Evolutionary conservation across 441 rosid genomes (phyloP), one percentile per base, ranked within the genome.

Genomic region (Melastoma candidum): DNA sequence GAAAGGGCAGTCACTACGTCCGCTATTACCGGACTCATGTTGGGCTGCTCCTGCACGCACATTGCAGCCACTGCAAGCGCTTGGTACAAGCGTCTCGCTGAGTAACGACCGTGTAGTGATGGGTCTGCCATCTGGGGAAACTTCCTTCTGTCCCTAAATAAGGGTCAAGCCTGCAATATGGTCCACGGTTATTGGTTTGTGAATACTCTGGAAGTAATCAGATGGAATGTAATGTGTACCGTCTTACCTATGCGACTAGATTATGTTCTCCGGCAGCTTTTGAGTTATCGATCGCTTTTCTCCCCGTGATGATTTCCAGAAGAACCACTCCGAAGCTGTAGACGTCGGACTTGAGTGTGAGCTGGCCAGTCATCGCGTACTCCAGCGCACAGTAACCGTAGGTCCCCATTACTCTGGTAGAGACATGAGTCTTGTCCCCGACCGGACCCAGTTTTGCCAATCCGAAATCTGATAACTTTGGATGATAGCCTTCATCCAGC

Each of bases 341-440:
- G 58, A 92, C 94, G 64, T 92, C 98, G 1, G 95, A 87, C 65
- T 87, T 92, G 57, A 92, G 70, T 0, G 98, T 87, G 54, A 90
- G 95, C 79, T 90, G 95, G 29, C 96, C 98, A 0, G 98, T 90
- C 96, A 90, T 84, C 63, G 97, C 97, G 58, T 89, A 89, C 58
- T 89, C 97, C 3, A 95, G 97, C 44, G 97, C 97, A 70, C 95
- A 90, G 64, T 90, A 90, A 58, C 97, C 97, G 47, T 84, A 84
- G 2, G 97, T 90, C 63, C 95, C 97, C 97, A 90, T 86, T 67
- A 90, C 97, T 65, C 97, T 81, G 6, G 97, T 90, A 4, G 97
- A 86, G 52, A 90, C 95, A 61, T 87, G 95, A 5, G 97, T 87
- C 63, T 90, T 81, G 63, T 90, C 97, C 13, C 97, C 96, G 44